phyloP scores from a whole-genome alignment of 2,329 filamentous ascomycete species.

The Trichoderma brevicompactum region DNA sequence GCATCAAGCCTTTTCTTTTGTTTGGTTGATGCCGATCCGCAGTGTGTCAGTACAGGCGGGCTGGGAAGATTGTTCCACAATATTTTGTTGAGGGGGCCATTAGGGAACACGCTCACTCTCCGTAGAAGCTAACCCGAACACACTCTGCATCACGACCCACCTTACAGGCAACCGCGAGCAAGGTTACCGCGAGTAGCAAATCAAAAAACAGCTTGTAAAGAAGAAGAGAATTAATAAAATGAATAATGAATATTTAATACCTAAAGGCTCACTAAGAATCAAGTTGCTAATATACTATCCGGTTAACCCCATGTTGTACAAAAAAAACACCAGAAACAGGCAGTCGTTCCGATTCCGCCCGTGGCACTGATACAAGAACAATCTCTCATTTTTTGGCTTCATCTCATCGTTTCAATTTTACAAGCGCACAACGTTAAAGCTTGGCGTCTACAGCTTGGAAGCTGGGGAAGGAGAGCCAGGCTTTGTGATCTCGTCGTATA shows the following conservation, averaged over 20 bases:
- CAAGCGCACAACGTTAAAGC: background rate
- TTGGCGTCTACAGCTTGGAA: slow-evolving; percentile 60
- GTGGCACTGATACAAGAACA: slow-evolving; percentile 1
- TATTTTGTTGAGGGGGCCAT: too few species aligned
- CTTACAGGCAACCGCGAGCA: too few species aligned
- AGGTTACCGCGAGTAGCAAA: too few species aligned
- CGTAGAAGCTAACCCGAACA: too few species aligned
- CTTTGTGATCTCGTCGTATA: slow-evolving; percentile 87
- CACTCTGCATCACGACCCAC: too few species aligned
- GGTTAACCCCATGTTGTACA: slow-evolving; percentile 6
- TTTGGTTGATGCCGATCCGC: background rate
- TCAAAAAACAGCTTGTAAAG: background rate
- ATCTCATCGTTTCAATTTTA: slow-evolving; percentile 13
- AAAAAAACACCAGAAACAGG: background rate
- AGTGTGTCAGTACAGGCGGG: too few species aligned
- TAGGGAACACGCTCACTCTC: too few species aligned
- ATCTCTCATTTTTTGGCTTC: background rate
- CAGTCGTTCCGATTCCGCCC: background rate
- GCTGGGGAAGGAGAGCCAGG: slow-evolving; percentile 64
- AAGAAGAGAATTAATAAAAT: background rate
- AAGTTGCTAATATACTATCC: background rate
- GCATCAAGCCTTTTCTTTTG: background rate
- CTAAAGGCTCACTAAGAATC: background rate
- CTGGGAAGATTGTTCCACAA: too few species aligned
- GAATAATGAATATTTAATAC: background rate